phyloP scores from a whole-genome alignment of 306 rosid species.

The Pterocarpus santalinus region DNA sequence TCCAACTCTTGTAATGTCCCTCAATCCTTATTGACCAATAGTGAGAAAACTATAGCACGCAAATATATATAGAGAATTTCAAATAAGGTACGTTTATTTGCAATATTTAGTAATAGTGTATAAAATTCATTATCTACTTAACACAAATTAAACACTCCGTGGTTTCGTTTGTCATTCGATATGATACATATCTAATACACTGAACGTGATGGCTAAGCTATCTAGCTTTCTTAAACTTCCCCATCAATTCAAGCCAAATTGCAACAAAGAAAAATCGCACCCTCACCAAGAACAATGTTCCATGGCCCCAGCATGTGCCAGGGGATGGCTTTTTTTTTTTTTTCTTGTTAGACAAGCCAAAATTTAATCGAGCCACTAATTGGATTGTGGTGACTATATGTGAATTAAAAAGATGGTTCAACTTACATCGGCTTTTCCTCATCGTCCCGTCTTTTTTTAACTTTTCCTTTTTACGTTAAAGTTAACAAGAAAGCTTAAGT shows the following conservation, averaged over 20 bases:
- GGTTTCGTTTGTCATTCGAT: neutral
- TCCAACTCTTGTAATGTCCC: conserved; percentile 16
- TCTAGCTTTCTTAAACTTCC: conserved; percentile 15
- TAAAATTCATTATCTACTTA: neutral
- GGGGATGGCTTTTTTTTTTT: conserved; percentile 31
- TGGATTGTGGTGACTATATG: conserved; percentile 50
- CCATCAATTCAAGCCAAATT: conserved; percentile 39
- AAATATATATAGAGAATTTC: neutral
- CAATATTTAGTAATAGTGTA: neutral
- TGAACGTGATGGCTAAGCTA: conserved; percentile 23
- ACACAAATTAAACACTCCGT: neutral
- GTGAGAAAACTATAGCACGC: conserved; percentile 36
- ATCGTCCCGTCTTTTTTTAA: neutral
- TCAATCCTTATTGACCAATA: conserved; percentile 20
- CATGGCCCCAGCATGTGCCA: conserved; percentile 40
- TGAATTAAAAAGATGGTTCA: conserved; percentile 46
- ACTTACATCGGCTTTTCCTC: conserved; percentile 36
- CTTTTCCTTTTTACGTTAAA: neutral
- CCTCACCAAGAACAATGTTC: conserved; percentile 33
- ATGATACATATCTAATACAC: neutral
- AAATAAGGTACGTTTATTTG: neutral
- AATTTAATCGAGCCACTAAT: conserved; percentile 15
- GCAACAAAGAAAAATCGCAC: conserved; percentile 22
- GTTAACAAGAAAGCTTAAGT: conserved; percentile 17
- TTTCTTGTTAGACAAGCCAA: neutral